Evolutionary conservation across 495 filamentous ascomycete genomes (phyloP).

Genomic region (Elaphomyces granulatus): DNA sequence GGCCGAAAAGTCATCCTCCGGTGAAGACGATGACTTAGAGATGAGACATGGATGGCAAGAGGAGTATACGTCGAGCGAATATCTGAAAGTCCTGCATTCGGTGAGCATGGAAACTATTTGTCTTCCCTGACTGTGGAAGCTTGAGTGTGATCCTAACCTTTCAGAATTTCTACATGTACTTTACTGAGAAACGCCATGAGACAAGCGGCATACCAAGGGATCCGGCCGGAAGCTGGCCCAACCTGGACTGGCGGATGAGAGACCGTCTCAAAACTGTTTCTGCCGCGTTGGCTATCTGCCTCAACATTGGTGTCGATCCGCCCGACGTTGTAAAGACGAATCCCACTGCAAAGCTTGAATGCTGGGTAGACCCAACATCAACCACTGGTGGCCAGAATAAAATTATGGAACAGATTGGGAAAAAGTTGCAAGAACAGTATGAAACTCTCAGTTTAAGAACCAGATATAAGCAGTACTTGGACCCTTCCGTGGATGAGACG

Average conservation of each 20-base stretch:
- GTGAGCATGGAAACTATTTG: slow-evolving; percentile 31
- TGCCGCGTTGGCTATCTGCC: slow-evolving; percentile 80
- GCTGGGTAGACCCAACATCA: slow-evolving; percentile 85
- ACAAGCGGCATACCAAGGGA: slow-evolving; percentile 83
- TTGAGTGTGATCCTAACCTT: slow-evolving; percentile 1
- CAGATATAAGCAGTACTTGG: slow-evolving; percentile 89
- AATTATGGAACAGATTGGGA: slow-evolving; percentile 86
- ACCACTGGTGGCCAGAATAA: slow-evolving; percentile 58
- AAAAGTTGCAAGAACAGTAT: slow-evolving; percentile 87
- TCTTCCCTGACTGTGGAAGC: background rate
- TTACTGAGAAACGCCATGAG: slow-evolving; percentile 92
- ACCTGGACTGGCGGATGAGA: slow-evolving; percentile 93
- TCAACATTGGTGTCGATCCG: slow-evolving; percentile 96
- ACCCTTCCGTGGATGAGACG: slow-evolving; percentile 92
- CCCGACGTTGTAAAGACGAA: slow-evolving; percentile 91
- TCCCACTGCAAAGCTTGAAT: slow-evolving; percentile 84
- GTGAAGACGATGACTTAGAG: slow-evolving; percentile 37
- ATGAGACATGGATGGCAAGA: slow-evolving; percentile 51
- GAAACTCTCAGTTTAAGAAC: slow-evolving; percentile 88
- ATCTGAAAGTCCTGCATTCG: slow-evolving; percentile 42
- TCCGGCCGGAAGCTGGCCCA: slow-evolving; percentile 39
- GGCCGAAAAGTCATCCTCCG: slow-evolving; percentile 16
- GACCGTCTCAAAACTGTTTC: slow-evolving; percentile 95
- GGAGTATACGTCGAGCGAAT: slow-evolving; percentile 44
- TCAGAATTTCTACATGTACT: slow-evolving; percentile 90